Evolutionary conservation across 768 basidiomycete species (phyloP), one percentile per base, ranked within the genome.

Genomic region (Lenzites betulinus): DNA sequence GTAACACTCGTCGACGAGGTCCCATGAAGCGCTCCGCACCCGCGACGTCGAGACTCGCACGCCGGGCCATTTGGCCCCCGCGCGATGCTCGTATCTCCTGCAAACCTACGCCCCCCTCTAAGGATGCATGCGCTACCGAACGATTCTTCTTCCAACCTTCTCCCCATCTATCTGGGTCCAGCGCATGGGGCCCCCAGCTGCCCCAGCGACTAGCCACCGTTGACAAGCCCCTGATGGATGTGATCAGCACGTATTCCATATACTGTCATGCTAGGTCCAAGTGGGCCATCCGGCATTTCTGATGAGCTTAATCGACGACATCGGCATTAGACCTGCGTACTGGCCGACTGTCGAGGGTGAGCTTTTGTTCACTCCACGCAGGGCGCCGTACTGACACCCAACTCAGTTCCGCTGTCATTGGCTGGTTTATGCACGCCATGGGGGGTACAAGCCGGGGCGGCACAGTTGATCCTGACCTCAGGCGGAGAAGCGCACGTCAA

Each of bases 271-370:
- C 44, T 39, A 39, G 15, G 38, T 18, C 4, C 11, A 15, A 30
- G 9, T 7, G 49, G 48, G 26, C 56, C 28, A 16, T 22, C n/a
- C 36, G 41, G 56, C 12, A n/a, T 11, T 58, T 58, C 56, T 58
- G 56, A 58, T 58, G 56, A 50, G 48, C 38, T 49, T 41, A 39
- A 47, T 49, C 20, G 48, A 49, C 48, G 54, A 55, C 43, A 33
- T 54, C 44, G 43, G 44, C 54, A 20, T 50, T 36, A n/a, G n/a
- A 35, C 7, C 49, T 12, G 25, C 13, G 4, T n/a, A 12, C 35
- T 50, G 49, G 11, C 33, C 12, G 33, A 12, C n/a, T 35, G 43
- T 22, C 18, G 28, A 7, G 22, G 56, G 56, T 58, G 28, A 39
- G 48, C 38, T 47, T 25, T 25, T n/a, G 28, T 28, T 43, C 44